Evolutionary conservation across 2,329 filamentous ascomycete species (phyloP).

Genomic region (Cladosporium sp.): DNA sequence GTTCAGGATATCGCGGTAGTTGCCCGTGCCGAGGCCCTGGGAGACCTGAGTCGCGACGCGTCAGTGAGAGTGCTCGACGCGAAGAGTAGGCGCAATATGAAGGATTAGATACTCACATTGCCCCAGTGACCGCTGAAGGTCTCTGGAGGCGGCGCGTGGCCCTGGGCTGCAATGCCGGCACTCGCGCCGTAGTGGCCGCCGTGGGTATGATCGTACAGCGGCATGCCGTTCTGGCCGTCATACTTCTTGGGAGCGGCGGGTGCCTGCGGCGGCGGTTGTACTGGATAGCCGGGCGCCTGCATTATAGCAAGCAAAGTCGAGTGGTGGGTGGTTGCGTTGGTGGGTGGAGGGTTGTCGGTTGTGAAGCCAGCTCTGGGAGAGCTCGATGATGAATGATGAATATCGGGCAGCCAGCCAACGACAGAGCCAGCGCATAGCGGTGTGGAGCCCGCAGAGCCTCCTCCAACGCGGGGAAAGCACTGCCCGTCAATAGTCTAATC

Average conservation of each 20-base stretch:
- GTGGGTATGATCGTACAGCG: conserved; percentile 47
- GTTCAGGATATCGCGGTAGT: conserved; percentile 94
- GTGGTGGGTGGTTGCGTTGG: conserved; percentile 3
- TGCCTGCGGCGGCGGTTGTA: conserved; percentile 26
- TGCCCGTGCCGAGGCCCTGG: conserved; percentile 79
- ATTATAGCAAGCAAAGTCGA: conserved; percentile 6
- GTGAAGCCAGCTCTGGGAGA: not conserved
- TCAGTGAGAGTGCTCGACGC: not conserved
- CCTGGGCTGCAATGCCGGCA: conserved; percentile 76
- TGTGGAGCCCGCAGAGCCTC: conserved; percentile 1
- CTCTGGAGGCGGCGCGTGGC: conserved; percentile 83
- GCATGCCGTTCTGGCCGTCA: conserved; percentile 52
- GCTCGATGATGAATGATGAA: conserved; percentile 9
- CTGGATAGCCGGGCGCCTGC: conserved; percentile 18
- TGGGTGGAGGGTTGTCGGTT: conserved; percentile 5
- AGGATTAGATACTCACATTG: conserved; percentile 63
- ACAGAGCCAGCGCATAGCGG: not conserved
- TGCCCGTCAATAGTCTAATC: not conserved
- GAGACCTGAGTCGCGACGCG: conserved; percentile 65
- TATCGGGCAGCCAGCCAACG: not conserved
- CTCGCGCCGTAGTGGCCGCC: conserved; percentile 52
- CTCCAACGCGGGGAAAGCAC: not conserved
- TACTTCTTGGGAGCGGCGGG: conserved; percentile 44
- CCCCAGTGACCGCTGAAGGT: conserved; percentile 93
- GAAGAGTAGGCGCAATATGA: not conserved